These are phyloP conservation scores for Boletus pseudo-olivaceus DNA, from an alignment of 768 basidiomycete genomes.

Conservation along the genomic window DNA sequence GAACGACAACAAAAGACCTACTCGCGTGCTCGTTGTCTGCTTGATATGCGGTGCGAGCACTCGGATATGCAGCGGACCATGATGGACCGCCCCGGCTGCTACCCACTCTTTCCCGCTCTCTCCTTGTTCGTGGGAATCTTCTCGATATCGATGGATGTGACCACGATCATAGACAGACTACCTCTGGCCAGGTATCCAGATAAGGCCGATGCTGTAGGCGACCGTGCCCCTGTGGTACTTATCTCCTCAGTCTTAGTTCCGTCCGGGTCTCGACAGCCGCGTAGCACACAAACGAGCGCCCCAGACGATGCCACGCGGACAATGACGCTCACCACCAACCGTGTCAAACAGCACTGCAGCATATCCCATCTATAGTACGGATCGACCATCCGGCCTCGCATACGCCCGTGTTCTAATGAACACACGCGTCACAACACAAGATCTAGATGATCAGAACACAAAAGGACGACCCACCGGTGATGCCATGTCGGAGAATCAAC, in stretches of 20 bases:
- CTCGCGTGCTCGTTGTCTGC: not conserved
- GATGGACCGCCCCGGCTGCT: not conserved
- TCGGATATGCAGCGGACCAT: not conserved
- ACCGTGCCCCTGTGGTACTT: not conserved
- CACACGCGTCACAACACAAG: not conserved
- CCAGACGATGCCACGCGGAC: not conserved
- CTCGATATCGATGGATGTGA: not conserved
- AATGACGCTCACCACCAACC: not conserved
- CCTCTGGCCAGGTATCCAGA: not conserved
- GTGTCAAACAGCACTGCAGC: not conserved
- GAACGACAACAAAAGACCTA: not conserved
- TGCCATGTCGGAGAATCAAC: not conserved
- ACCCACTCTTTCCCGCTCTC: not conserved
- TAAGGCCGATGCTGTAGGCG: not conserved
- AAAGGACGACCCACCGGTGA: not conserved
- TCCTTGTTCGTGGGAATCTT: not conserved
- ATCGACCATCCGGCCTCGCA: not conserved
- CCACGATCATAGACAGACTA: not conserved
- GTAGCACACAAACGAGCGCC: not conserved
- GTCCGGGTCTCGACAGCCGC: not conserved
- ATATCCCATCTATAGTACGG: slow-evolving; percentile 26
- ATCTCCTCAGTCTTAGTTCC: not conserved
- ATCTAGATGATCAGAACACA: not conserved
- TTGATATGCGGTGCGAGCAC: not conserved
- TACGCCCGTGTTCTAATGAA: no score